Base-by-base conservation (phyloP, 345 rosid species). In the Diplotaxis tenuifolia region DNA sequence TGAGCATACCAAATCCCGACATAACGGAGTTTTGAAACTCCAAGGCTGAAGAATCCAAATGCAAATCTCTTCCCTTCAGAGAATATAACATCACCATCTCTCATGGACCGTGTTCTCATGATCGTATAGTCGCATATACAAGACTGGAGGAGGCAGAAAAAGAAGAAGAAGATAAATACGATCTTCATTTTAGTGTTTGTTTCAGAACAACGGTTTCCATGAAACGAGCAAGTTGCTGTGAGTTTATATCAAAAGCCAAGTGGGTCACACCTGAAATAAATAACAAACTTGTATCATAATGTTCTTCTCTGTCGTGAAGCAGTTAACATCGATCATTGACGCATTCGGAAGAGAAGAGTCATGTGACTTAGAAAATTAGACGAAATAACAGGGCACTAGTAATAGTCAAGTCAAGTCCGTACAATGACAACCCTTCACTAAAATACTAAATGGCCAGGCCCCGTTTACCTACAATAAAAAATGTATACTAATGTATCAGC, bases 1-100 rank as follows among this genome's bases (percentile, higher is more conserved):
- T 67, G 76, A 54, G 83, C 68, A 73, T 88, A 91, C 97, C 98
- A 91, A 16, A 88, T 88, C 20, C 95, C 98, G 2, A 93, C 77
- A 27, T 86, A 91, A 5, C 88, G 82, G 5, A 63, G 78, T 10
- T 23, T 75, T 2, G 98, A 88, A 38, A 49, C 69, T 4, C 82
- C 80, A 0, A 78, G 70, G 70, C 84, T 85, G 74, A 89, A 86
- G 80, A 89, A 89, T n/a, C 94, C 94, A n/a, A 89, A 85, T 2
- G 81, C 84, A 12, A 81, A 89, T 18, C 65, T 66, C 19, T 61
- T 73, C 4, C 80, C 75, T 2, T 57, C 14, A 0, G 94, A 89
- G 67, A 75, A 75, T 16, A 89, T 15, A 16, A 80, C 45, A 14
- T 83, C 81, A 15, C 85, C 84, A 23, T 86, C 91, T 77, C 14